These are phyloP conservation scores for Scheffersomyces stambukii DNA, from an alignment of 1,139 yeast species.

Conservation along the genomic window DNA sequence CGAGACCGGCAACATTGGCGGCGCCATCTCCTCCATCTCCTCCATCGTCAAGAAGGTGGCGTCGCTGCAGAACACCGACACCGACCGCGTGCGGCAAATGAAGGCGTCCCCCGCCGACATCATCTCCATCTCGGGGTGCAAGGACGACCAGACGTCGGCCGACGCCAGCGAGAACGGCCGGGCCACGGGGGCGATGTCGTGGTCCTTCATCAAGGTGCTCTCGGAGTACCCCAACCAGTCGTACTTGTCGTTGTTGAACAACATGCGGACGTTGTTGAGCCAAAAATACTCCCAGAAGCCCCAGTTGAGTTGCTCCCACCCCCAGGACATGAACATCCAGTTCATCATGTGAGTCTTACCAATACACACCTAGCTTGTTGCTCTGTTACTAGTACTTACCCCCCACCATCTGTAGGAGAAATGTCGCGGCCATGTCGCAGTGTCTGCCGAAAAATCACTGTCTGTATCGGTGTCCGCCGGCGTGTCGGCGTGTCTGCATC, in stretches of 20 bases:
- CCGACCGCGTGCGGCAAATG: constrained; percentile 29
- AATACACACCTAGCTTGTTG: too few species aligned
- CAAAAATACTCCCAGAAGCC: constrained; percentile 84
- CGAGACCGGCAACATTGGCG: constrained; percentile 63
- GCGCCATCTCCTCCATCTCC: constrained; percentile 40
- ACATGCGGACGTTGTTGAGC: constrained; percentile 67
- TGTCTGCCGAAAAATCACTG: too few species aligned
- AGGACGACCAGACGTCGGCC: constrained; percentile 78
- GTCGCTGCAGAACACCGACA: constrained; percentile 21
- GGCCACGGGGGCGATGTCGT: constrained; percentile 93
- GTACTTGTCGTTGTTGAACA: constrained; percentile 72
- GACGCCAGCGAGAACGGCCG: constrained; percentile 76
- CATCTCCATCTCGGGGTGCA: constrained; percentile 82
- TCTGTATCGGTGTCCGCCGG: neutral
- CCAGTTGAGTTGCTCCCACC: constrained; percentile 81
- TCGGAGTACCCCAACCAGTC: constrained; percentile 66
- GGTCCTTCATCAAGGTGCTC: constrained; percentile 77
- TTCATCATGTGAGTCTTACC: constrained; percentile 32
- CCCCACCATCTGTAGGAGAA: too few species aligned
- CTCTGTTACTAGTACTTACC: too few species aligned
- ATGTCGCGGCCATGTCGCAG: too few species aligned
- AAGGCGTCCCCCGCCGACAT: constrained; percentile 90
- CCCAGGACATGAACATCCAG: constrained; percentile 70
- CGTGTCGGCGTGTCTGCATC: too few species aligned
- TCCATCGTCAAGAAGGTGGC: constrained; percentile 47